Conservation (phyloP, 345 rosid genomes). For the Tarenaya hassleriana region DNA sequence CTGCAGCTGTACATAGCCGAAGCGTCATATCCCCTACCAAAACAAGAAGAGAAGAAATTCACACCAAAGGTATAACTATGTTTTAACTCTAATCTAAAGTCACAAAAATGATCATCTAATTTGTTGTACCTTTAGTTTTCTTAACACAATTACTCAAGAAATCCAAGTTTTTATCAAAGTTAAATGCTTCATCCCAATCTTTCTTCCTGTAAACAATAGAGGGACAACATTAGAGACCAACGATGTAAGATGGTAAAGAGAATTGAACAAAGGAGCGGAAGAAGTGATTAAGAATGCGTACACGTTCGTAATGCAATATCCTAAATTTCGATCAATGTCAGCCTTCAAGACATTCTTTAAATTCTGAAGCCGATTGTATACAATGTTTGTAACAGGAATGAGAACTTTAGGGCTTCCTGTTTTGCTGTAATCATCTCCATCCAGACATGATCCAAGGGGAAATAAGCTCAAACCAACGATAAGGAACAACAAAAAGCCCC, state of each 20-base stretch:
- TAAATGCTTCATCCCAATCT: conserved; percentile 76
- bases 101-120: neutral
- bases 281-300: conserved; percentile 29
- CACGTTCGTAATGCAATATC: conserved; percentile 71
- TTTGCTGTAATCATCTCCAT: conserved; percentile 55
- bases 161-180: conserved; percentile 45
- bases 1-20: conserved; percentile 73
- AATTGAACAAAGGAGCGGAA: neutral
- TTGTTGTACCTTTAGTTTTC: conserved; percentile 49
- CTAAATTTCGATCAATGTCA: conserved; percentile 37
- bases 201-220: conserved; percentile 43
- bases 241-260: neutral
- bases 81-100: no score
- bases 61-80: neutral
- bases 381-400: conserved; percentile 40
- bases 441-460: conserved; percentile 29
- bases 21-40: conserved; percentile 56
- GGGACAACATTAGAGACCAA: conserved; percentile 1
- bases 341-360: conserved; percentile 37
- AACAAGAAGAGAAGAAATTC: neutral
- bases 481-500: conserved; percentile 28
- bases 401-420: conserved; percentile 46
- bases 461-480: conserved; percentile 28
- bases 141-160: conserved; percentile 63
- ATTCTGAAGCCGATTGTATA: conserved; percentile 50